Conservation (phyloP, 768 basidiomycete genomes). For the Rhizopogon vulgaris region DNA sequence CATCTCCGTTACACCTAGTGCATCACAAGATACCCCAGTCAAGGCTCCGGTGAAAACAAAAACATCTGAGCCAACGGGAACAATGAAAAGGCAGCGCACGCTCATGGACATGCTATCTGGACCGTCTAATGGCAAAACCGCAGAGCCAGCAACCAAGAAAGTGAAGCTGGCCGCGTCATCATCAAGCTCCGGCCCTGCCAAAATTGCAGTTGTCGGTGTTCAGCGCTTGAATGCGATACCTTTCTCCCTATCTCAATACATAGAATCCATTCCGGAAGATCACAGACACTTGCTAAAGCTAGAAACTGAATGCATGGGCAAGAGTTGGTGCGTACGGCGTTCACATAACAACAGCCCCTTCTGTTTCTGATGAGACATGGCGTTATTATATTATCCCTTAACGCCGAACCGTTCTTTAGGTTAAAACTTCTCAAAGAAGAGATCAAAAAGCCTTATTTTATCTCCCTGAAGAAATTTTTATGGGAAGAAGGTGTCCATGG, state of each 20-base stretch:
- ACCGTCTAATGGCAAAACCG: constrained; percentile 17
- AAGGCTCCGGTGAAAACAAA: constrained; percentile 11
- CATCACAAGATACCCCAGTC: constrained; percentile 17
- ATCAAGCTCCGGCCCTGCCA: constrained; percentile 12
- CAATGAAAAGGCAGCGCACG: constrained; percentile 53
- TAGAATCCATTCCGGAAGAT: constrained; percentile 50
- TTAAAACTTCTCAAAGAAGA: constrained; percentile 70
- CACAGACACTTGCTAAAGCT: constrained; percentile 53
- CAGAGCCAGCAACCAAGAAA: constrained; percentile 40
- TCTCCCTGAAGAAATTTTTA: constrained; percentile 63
- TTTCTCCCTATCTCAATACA: constrained; percentile 53
- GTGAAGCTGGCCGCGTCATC: constrained; percentile 30
- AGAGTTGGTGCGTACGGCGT: constrained; percentile 47
- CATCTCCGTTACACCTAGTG: constrained; percentile 10
- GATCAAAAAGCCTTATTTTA: constrained; percentile 71
- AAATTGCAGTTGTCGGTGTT: constrained; percentile 8
- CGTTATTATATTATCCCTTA: neutral
- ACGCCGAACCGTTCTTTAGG: constrained; percentile 35
- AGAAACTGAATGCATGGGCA: constrained; percentile 69
- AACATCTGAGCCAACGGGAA: constrained; percentile 16
- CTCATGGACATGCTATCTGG: constrained; percentile 57
- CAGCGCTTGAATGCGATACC: constrained; percentile 58
- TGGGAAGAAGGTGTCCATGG: constrained; percentile 59
- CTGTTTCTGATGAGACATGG: neutral
- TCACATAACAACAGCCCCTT: neutral